Evolutionary conservation across 495 filamentous ascomycete species (phyloP).

Genomic region (Lasiosphaeria ovina): DNA sequence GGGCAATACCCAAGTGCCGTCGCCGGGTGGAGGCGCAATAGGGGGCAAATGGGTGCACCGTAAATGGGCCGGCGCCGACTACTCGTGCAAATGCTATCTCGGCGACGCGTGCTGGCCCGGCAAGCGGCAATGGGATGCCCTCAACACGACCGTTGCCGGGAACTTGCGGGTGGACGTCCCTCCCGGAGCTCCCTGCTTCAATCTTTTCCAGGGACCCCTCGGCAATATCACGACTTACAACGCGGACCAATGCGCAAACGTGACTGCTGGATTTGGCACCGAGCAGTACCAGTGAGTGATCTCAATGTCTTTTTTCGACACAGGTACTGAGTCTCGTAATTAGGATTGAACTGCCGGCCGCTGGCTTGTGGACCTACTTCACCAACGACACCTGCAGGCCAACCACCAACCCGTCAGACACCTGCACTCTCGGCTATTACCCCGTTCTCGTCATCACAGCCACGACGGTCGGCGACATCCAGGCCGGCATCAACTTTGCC

Average conservation of each 20-base stretch:
- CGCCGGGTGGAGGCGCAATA: too few species aligned
- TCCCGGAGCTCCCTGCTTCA: slow-evolving; percentile 40
- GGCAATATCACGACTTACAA: slow-evolving; percentile 40
- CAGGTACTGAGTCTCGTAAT: neutral
- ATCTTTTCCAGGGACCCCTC: slow-evolving; percentile 38
- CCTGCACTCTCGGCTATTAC: slow-evolving; percentile 60
- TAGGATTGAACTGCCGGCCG: slow-evolving; percentile 39
- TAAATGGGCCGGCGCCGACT: slow-evolving; percentile 30
- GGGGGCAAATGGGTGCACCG: slow-evolving; percentile 22
- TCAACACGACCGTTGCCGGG: slow-evolving; percentile 42
- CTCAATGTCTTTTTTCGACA: neutral
- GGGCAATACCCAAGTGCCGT: too few species aligned
- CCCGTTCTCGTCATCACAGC: slow-evolving; percentile 55
- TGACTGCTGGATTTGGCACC: slow-evolving; percentile 32
- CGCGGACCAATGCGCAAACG: slow-evolving; percentile 34
- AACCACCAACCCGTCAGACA: slow-evolving; percentile 41
- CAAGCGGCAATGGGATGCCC: slow-evolving; percentile 26
- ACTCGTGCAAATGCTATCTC: slow-evolving; percentile 45
- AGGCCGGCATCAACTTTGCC: slow-evolving; percentile 53
- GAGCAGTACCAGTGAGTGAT: slow-evolving; percentile 38
- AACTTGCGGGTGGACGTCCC: slow-evolving; percentile 39
- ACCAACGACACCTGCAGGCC: slow-evolving; percentile 47
- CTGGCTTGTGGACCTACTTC: slow-evolving; percentile 46
- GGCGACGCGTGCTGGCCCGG: slow-evolving; percentile 46
- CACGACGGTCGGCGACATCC: slow-evolving; percentile 41